phyloP scores from a whole-genome alignment of 345 rosid species.

The Sonneratia caseolaris region DNA sequence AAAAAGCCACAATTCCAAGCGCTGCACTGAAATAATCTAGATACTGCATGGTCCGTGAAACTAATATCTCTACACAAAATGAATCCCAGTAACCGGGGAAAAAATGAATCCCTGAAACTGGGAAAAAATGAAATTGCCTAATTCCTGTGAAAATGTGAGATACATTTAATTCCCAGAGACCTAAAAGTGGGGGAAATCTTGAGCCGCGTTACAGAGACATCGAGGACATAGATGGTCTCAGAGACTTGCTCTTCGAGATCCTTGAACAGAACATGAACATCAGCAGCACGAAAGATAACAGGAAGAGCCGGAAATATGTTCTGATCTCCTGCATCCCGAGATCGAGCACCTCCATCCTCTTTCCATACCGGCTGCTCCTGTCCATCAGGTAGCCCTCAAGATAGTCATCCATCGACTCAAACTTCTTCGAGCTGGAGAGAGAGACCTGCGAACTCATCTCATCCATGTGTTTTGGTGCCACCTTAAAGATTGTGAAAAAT shows the following conservation, averaged over 20 bases:
- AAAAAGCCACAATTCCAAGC: not conserved
- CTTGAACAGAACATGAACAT: conserved; percentile 94
- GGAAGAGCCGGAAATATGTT: conserved; percentile 91
- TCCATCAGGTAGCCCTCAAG: conserved; percentile 83
- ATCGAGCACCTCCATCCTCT: conserved; percentile 82
- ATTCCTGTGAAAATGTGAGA: not conserved
- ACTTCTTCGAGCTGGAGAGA: conserved; percentile 29
- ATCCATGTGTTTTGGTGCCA: conserved; percentile 37
- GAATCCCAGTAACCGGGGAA: not conserved
- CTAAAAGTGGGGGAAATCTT: not conserved
- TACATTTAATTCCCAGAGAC: not conserved
- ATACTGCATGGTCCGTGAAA: not conserved
- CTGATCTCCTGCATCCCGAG: conserved; percentile 93
- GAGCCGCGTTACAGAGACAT: conserved; percentile 12
- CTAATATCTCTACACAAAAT: not conserved
- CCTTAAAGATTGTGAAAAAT: conserved; percentile 58
- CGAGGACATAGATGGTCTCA: conserved; percentile 46
- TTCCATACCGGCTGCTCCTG: conserved; percentile 70
- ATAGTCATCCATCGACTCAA: conserved; percentile 88
- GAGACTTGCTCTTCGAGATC: conserved; percentile 66
- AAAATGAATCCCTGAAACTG: not conserved
- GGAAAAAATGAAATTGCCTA: not conserved
- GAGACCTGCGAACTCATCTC: conserved; percentile 31
- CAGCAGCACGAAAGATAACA: conserved; percentile 69
- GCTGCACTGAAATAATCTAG: not conserved